Evolutionary conservation across 1,139 yeast species (phyloP), one percentile per base, ranked within the genome.

Genomic region (Pichia kudriavzevii): DNA sequence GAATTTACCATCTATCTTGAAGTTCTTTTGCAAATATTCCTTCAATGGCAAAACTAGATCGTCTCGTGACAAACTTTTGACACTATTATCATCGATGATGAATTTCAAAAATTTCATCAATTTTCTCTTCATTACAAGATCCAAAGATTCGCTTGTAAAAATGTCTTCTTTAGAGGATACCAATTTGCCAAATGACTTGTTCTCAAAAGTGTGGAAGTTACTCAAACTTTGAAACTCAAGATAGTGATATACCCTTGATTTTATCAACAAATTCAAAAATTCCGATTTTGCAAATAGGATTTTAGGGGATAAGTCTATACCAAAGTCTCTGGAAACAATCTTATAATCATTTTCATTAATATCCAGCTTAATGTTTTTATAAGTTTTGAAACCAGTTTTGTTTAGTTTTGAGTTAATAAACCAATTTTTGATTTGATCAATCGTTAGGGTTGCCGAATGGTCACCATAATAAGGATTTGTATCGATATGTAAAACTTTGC

Each of bases 101-200:
- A 88, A 91, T 63, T 91, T 91, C 59, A 91, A 75, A 57, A 91
- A 88, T 59, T 79, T 81, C 98, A 91, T 91, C 46, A 93, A 69
- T 42, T 76, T 71, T 44, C 98, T 74, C 57, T 91, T 91, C 8
- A 94, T 76, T 41, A 75, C 60, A 35, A 88, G 64, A 11, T 87
- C 68, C 45, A 93, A 65, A 7, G 84, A 68, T 55, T 87, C 91
- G 59, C 85, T 91, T 22, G 95, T 83, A 62, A 93, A 93, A 34
- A 93, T 88, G 50, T 88, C 96, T 58, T 91, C 94, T 54, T 87
- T 88, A 22, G 95, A 75, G 41, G 73, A 72, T 23, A 88, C 75
- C 50, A 87, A 70, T 56, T 84, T 82, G 50, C 85, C 94, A 60
- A 91, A 88, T 35, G 76, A 70, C 57, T 88, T 96, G 52, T 85